These are phyloP conservation scores for Oehlia diaphana DNA, from an alignment of 192 early-diverging fungal genomes.

Conservation along the genomic window DNA sequence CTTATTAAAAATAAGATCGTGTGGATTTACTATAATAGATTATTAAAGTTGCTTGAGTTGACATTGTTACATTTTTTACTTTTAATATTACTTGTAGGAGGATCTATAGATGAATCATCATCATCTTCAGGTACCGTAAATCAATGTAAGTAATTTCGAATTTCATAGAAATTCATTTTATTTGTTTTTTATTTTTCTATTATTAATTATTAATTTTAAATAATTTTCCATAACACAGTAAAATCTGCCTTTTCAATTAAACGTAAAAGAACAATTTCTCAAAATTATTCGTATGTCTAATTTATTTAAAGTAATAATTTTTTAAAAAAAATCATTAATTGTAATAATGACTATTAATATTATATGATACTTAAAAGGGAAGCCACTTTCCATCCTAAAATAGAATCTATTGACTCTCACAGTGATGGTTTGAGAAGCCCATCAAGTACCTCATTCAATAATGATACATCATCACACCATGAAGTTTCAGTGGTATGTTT, in stretches of 20 bases:
- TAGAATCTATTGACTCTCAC: not conserved
- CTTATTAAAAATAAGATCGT: not conserved
- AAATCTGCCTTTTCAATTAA: not conserved
- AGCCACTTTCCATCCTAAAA: not conserved
- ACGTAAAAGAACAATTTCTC: not conserved
- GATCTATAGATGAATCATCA: not conserved
- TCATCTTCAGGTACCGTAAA: not conserved
- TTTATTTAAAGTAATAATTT: not conserved
- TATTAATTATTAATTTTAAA: not conserved
- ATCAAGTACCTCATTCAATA: not conserved
- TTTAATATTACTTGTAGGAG: not conserved
- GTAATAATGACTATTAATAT: not conserved
- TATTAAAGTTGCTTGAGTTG: not conserved
- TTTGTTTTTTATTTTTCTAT: not conserved
- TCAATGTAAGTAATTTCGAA: not conserved
- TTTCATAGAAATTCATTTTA: too few relatives aligned
- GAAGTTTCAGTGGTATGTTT: not conserved
- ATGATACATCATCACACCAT: not conserved
- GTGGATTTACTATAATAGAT: too few relatives aligned
- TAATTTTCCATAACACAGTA: not conserved
- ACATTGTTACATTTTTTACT: not conserved
- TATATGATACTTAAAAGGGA: not conserved
- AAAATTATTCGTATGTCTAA: not conserved
- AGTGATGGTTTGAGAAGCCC: not conserved
- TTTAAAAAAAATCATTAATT: not conserved